These are phyloP conservation scores for Salix viminalis DNA, from an alignment of 345 rosid species.

Conservation along the genomic window DNA sequence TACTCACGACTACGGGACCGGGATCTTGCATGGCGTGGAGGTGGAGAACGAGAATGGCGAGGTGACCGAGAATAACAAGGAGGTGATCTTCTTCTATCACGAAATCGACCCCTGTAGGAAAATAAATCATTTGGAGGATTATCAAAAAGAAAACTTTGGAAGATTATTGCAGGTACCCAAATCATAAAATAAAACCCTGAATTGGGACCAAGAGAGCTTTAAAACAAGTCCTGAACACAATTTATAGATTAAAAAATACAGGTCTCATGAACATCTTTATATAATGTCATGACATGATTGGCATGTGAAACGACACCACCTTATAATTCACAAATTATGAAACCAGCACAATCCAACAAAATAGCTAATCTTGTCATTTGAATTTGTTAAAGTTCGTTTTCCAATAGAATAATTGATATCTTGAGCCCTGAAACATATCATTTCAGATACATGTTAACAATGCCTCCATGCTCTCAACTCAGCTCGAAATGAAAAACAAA, in stretches of 20 bases:
- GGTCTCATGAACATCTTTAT: background rate
- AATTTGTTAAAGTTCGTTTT: background rate
- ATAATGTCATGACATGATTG: background rate
- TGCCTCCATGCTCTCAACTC: background rate
- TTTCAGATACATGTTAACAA: background rate
- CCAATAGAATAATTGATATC: background rate
- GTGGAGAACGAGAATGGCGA: constrained; percentile 67
- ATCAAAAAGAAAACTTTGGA: background rate
- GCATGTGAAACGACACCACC: background rate
- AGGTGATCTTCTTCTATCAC: constrained; percentile 30
- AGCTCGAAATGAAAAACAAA: background rate
- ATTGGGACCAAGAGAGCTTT: background rate
- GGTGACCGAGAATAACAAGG: constrained; percentile 28
- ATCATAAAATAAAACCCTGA: background rate
- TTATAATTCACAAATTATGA: background rate
- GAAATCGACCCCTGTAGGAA: constrained; percentile 12
- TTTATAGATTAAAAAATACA: background rate
- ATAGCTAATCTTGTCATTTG: background rate
- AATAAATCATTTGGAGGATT: constrained; percentile 16
- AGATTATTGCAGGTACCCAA: background rate
- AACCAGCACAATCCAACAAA: background rate
- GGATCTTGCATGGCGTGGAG: constrained; percentile 61
- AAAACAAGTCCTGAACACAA: background rate
- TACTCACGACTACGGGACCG: constrained; percentile 32
- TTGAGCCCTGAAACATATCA: background rate